Conservation (phyloP, 306 rosid genomes). For the Herpetospermum pedunculosum region DNA sequence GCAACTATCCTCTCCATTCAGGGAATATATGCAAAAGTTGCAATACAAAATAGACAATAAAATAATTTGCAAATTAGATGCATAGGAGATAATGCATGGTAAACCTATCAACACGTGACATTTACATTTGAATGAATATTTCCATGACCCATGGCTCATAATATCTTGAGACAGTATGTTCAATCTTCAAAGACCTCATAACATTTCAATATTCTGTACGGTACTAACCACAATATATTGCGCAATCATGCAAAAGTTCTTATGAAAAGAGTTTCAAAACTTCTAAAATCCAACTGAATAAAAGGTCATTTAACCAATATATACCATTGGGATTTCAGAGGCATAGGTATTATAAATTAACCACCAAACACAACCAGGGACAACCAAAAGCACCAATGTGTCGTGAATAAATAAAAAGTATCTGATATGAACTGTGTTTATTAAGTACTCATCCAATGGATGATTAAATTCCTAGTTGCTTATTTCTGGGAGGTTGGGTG, state of each 20-base stretch:
- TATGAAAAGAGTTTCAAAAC: background rate
- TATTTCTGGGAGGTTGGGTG: too few species aligned
- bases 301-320: background rate
- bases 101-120: background rate
- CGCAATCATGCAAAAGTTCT: background rate
- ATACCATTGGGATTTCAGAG: background rate
- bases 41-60: background rate
- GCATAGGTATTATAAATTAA: background rate
- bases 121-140: background rate
- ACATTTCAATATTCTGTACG: background rate
- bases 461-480: background rate
- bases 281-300: background rate
- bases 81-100: background rate
- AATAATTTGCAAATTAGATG: background rate
- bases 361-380: background rate
- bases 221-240: background rate
- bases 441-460: background rate
- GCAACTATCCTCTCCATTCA: background rate
- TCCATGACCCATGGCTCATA: background rate
- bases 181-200: background rate
- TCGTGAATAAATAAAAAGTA: background rate
- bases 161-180: background rate
- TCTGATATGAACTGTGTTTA: background rate
- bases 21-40: background rate
- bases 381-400: background rate